A percentile compares a stretch with the other conserved stretches of the same genome.
These are phyloP conservation scores for Corymbia calophylla DNA, from an alignment of 441 rosid species.

Conservation along the genomic window DNA sequence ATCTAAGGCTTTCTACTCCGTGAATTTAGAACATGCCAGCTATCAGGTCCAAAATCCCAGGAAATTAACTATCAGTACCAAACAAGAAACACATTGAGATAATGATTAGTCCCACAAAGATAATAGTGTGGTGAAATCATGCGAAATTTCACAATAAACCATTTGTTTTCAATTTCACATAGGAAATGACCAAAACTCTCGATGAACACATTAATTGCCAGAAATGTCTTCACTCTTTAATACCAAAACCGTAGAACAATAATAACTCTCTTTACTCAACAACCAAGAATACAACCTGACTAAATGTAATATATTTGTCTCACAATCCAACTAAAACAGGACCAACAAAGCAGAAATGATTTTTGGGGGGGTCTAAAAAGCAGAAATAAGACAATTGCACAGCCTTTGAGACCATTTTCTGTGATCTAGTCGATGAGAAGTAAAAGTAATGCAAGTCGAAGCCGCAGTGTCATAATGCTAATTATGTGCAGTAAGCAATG, in stretches of 20 bases:
- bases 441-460: not conserved
- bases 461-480: not conserved
- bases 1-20: not conserved
- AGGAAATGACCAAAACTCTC: not conserved
- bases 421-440: not conserved
- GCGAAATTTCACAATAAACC: not conserved
- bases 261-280: not conserved
- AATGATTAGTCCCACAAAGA: not conserved
- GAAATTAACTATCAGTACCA: not conserved
- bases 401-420: not conserved
- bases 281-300: not conserved
- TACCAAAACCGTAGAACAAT: not conserved
- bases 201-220: not conserved
- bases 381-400: not conserved
- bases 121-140: not conserved
- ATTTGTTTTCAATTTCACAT: not conserved
- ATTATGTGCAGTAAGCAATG: not conserved
- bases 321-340: not conserved
- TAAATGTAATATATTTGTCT: not conserved
- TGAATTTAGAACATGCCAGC: not conserved
- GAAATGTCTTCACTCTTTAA: not conserved
- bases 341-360: not conserved
- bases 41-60: not conserved
- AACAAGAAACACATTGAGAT: not conserved
- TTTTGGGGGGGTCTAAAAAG: not conserved